A percentile compares a stretch with the other conserved stretches of the same genome.
These are phyloP conservation scores for Pythium myriotylum DNA, from an alignment of 352 stramenopile genomes.

Conservation along the genomic window DNA sequence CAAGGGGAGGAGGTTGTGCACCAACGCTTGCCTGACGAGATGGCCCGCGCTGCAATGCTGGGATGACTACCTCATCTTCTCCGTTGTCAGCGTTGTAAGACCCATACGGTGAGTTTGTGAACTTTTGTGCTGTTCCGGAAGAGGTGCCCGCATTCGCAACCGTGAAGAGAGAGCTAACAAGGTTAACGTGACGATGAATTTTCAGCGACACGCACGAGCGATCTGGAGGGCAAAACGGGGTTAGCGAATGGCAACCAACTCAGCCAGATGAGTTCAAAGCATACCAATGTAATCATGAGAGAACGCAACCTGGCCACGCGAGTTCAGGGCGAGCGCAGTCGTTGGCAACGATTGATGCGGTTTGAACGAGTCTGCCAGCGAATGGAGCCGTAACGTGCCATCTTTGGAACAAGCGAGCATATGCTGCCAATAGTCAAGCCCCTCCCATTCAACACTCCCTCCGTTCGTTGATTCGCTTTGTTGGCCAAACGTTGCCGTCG, in stretches of 20 bases:
- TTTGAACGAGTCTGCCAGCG: slow-evolving; percentile 82
- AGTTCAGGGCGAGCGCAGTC: slow-evolving; percentile 76
- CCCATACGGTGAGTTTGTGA: slow-evolving; percentile 29
- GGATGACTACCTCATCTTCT: slow-evolving; percentile 12
- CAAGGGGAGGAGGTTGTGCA: slow-evolving; percentile 19
- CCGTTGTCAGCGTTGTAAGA: slow-evolving; percentile 24
- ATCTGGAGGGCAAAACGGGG: slow-evolving; percentile 44
- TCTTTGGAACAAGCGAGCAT: slow-evolving; percentile 90
- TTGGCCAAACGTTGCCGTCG: slow-evolving; percentile 34
- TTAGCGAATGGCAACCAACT: background rate
- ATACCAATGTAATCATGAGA: slow-evolving; percentile 84
- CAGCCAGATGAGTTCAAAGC: background rate
- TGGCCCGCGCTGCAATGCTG: slow-evolving; percentile 2
- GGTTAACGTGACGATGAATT: slow-evolving; percentile 72
- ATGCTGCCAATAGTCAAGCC: slow-evolving; percentile 84
- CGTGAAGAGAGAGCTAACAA: slow-evolving; percentile 68
- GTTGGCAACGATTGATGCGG: slow-evolving; percentile 78
- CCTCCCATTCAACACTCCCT: slow-evolving; percentile 52
- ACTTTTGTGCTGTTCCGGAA: slow-evolving; percentile 24
- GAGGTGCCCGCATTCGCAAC: slow-evolving; percentile 35
- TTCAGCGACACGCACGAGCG: slow-evolving; percentile 80
- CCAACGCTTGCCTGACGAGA: slow-evolving; percentile 14
- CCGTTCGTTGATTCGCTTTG: slow-evolving; percentile 18
- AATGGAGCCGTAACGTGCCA: slow-evolving; percentile 85
- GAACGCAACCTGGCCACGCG: slow-evolving; percentile 77